These are phyloP conservation scores for Elaphomyces granulatus DNA, from an alignment of 495 filamentous ascomycete species.

Conservation along the genomic window DNA sequence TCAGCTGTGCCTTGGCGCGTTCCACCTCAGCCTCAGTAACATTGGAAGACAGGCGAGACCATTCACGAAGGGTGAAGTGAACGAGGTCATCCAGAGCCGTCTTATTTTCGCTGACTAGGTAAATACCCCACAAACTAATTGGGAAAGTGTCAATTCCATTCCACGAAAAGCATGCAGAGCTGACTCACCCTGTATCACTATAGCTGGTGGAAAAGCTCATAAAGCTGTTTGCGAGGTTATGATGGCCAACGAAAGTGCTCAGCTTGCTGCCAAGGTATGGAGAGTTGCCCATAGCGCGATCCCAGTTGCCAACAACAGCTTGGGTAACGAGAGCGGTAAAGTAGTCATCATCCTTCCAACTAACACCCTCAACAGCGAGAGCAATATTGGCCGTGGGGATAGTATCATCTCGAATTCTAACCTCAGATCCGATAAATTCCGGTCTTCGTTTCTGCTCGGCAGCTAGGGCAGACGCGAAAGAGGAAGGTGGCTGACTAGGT, in stretches of 20 bases:
- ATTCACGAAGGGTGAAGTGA: conserved; percentile 97
- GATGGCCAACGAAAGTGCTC: conserved; percentile 78
- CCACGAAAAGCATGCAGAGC: too few relatives aligned
- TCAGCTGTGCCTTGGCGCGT: conserved; percentile 97
- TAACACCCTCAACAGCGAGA: conserved; percentile 97
- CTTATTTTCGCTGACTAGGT: conserved; percentile 84
- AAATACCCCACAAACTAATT: conserved; percentile 96
- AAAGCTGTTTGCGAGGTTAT: conserved; percentile 95
- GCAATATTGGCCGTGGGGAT: conserved; percentile 94
- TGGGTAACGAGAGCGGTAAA: conserved; percentile 96
- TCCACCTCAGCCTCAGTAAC: conserved; percentile 86
- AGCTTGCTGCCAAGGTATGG: conserved; percentile 96
- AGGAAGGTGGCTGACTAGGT: conserved; percentile 53
- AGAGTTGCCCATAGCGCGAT: conserved; percentile 94
- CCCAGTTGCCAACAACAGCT: conserved; percentile 99
- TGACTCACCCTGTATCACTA: conserved; percentile 85
- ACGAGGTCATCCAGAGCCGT: conserved; percentile 83
- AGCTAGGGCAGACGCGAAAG: conserved; percentile 46
- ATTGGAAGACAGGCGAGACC: conserved; percentile 76
- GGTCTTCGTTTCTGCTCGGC: conserved; percentile 70
- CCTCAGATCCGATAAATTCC: conserved; percentile 91
- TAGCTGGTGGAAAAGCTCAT: conserved; percentile 99
- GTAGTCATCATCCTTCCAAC: conserved; percentile 98
- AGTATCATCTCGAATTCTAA: conserved; percentile 89
- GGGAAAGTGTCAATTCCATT: too few relatives aligned